Base-by-base conservation (phyloP, 208 protist genomes). In the Leishmania arabica region DNA sequence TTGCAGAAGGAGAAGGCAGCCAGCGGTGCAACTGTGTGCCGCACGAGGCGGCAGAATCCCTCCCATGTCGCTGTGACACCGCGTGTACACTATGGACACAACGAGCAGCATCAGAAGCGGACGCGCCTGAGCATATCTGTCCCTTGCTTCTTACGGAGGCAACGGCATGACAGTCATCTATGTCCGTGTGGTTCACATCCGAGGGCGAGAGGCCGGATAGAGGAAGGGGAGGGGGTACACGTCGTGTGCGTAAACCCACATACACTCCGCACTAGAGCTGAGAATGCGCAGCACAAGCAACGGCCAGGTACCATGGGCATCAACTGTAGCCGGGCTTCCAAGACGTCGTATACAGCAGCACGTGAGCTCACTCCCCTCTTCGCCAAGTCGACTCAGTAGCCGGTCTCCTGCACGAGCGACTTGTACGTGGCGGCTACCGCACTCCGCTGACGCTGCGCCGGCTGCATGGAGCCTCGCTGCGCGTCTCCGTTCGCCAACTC, bases 391-490 rank as follows among this genome's bases (percentile, higher is more conserved):
- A 70, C 64, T 85, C 84, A 97, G 84, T 97, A 97, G 45, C 94
- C 94, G 13, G 94, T 80, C 73, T 97, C 94, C 31, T 91, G 91
- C 54, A 97, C 94, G 4, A 97, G 91, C 34, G 91, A 79, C 31
- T 88, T 89, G 86, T 97, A 97, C 45, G 92, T 91, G 13, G 80
- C 88, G 4, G 94, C 92, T 47, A 96, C 92, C n/a, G 78, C 66
- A 21, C 81, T 85, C 27, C 84, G 73, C 40, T 64, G 56, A 49
- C 82, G 68, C 31, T 58, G 58, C 47, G 65, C 76, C 3, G 75
- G 73, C 51, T 62, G 73, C 68, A 69, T 69, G 58, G 64, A 66
- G 4, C 56, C 47, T 34, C 62, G 85, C 40, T 68, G 75, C 76
- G 75, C 87, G 54, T 87, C 77, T 51, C 49, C 74, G 70, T 17